Evolutionary conservation across 2,329 filamentous ascomycete species (phyloP).

Genomic region (Cladosporium sp.): DNA sequence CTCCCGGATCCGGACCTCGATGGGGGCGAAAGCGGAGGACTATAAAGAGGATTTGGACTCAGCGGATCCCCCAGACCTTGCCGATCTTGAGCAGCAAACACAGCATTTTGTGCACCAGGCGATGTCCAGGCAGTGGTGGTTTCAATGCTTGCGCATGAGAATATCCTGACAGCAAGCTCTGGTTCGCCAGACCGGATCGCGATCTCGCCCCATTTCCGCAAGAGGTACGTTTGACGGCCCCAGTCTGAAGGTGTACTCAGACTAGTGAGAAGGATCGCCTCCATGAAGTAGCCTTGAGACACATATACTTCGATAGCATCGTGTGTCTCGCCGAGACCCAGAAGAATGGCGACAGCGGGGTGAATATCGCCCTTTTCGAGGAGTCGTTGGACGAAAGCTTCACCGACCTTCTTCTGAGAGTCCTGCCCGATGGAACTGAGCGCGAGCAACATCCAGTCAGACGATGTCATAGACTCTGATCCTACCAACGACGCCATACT

Average conservation of each 20-base stretch:
- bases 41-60: conserved; percentile 58
- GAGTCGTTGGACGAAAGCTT: conserved; percentile 85
- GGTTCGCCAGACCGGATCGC: conserved; percentile 84
- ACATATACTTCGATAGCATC: conserved; percentile 97
- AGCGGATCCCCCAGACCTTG: conserved; percentile 47
- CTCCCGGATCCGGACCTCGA: conserved; percentile 52
- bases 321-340: conserved; percentile 88
- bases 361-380: conserved; percentile 89
- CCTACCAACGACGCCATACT: conserved; percentile 41
- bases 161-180: conserved; percentile 87
- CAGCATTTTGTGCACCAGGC: conserved; percentile 68
- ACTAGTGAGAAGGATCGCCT: conserved; percentile 79
- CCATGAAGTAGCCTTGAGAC: conserved; percentile 87
- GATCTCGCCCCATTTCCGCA: conserved; percentile 93
- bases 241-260: conserved; percentile 81
- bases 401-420: conserved; percentile 85
- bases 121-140: conserved; percentile 86
- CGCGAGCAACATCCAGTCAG: conserved; percentile 96
- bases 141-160: conserved; percentile 85
- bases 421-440: conserved; percentile 76
- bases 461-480: conserved; percentile 83
- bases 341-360: conserved; percentile 86
- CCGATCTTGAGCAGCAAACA: conserved; percentile 56
- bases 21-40: conserved; percentile 72
- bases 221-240: conserved; percentile 83